phyloP scores from a whole-genome alignment of 352 stramenopile genomes.

The Phytophthora boehmeriae region DNA sequence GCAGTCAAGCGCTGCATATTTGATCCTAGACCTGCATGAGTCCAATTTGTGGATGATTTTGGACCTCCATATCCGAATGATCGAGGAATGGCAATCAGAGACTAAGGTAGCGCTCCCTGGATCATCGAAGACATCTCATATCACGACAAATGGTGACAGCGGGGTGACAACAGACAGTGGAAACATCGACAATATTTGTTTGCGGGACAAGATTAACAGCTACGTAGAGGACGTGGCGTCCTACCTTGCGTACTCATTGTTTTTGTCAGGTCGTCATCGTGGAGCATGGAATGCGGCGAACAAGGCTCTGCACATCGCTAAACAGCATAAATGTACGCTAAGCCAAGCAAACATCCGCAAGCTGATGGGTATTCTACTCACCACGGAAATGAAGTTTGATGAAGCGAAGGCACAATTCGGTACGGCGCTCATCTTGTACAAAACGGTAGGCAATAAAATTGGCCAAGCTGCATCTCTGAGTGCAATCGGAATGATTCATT shows the following conservation, averaged over 20 bases:
- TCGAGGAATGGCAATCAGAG: constrained; percentile 63
- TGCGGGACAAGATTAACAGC: constrained; percentile 55
- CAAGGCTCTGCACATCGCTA: constrained; percentile 77
- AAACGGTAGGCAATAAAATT: constrained; percentile 74
- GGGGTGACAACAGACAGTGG: constrained; percentile 2
- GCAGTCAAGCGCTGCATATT: constrained; percentile 74
- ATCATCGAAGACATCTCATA: constrained; percentile 12
- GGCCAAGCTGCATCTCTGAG: constrained; percentile 76
- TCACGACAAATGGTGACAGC: neutral
- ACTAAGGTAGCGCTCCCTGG: constrained; percentile 6
- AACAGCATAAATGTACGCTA: constrained; percentile 70
- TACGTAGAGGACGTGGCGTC: constrained; percentile 75
- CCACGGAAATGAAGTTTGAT: constrained; percentile 84
- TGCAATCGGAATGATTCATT: constrained; percentile 84
- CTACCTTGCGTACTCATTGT: constrained; percentile 77
- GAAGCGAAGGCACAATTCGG: constrained; percentile 84
- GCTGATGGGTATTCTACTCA: constrained; percentile 79
- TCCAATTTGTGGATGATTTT: constrained; percentile 86
- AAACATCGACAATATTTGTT: constrained; percentile 9
- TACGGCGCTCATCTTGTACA: constrained; percentile 78
- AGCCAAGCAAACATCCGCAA: constrained; percentile 78
- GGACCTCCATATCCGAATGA: constrained; percentile 72
- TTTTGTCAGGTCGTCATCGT: constrained; percentile 72
- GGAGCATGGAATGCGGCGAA: constrained; percentile 76
- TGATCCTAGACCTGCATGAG: constrained; percentile 83